A percentile compares a stretch with the other conserved stretches of the same genome.
These are phyloP conservation scores for Cladorrhinum samala DNA, from an alignment of 495 filamentous ascomycete genomes.

Conservation along the genomic window DNA sequence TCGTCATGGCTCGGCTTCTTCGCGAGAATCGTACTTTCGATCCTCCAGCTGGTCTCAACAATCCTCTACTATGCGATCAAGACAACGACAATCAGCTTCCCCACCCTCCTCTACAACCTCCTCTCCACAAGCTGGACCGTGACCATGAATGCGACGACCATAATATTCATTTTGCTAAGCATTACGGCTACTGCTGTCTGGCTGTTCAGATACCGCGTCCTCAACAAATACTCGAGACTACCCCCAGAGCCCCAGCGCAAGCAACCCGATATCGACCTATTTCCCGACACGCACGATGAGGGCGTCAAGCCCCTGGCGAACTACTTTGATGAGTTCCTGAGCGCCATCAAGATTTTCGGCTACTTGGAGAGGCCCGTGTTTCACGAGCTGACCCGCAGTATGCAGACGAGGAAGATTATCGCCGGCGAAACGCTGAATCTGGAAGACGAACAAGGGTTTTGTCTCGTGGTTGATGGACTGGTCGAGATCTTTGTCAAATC, in stretches of 20 bases:
- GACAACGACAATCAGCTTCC: slow-evolving; percentile 80
- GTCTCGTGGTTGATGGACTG: slow-evolving; percentile 90
- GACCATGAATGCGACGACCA: slow-evolving; percentile 95
- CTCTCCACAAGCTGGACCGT: slow-evolving; percentile 95
- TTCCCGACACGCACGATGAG: slow-evolving; percentile 85
- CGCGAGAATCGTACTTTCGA: slow-evolving; percentile 42
- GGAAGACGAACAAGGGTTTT: slow-evolving; percentile 97
- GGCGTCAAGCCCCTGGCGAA: slow-evolving; percentile 84
- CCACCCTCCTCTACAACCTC: slow-evolving; percentile 83
- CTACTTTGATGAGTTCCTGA: slow-evolving; percentile 96
- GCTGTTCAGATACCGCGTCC: slow-evolving; percentile 87
- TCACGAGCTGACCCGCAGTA: slow-evolving; percentile 92
- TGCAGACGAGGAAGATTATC: slow-evolving; percentile 95
- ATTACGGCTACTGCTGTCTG: slow-evolving; percentile 78
- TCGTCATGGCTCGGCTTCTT: slow-evolving; percentile 45
- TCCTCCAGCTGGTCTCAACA: slow-evolving; percentile 62
- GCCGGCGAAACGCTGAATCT: slow-evolving; percentile 91
- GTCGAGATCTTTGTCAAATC: slow-evolving; percentile 99
- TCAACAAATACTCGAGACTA: slow-evolving; percentile 91
- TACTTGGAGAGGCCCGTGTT: slow-evolving; percentile 96
- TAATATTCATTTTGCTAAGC: slow-evolving; percentile 69
- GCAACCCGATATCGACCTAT: slow-evolving; percentile 89
- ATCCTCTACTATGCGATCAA: slow-evolving; percentile 77
- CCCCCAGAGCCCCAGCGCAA: slow-evolving; percentile 93
- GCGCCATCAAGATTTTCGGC: slow-evolving; percentile 98